phyloP scores from a whole-genome alignment of 768 basidiomycete species.

The Collybia mongolica region DNA sequence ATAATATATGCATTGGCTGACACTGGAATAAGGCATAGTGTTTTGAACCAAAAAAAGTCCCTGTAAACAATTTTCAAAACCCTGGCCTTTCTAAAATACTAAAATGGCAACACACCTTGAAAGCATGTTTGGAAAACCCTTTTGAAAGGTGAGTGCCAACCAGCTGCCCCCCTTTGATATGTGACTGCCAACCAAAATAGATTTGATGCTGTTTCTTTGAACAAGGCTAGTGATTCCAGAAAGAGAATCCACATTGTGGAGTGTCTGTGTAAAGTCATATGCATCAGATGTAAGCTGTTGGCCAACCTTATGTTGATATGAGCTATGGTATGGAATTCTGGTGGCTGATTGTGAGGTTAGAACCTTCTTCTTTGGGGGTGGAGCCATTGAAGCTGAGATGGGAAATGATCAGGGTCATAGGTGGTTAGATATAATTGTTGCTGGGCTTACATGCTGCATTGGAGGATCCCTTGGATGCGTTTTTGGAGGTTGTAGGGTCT shows the following conservation, averaged over 20 bases:
- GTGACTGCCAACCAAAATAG: constrained; percentile 1
- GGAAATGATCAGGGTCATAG: too few relatives aligned
- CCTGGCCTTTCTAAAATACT: too few relatives aligned
- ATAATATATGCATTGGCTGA: not conserved
- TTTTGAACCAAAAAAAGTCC: not conserved
- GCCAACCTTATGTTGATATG: too few relatives aligned
- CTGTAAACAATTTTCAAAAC: too few relatives aligned
- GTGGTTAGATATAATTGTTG: too few relatives aligned
- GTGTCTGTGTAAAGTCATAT: not conserved
- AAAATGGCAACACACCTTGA: not conserved
- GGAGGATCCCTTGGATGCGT: too few relatives aligned
- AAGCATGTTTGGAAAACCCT: not conserved
- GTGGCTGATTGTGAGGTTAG: too few relatives aligned
- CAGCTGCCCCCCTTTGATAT: not conserved
- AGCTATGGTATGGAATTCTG: too few relatives aligned
- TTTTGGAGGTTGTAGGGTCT: too few relatives aligned
- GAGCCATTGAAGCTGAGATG: too few relatives aligned
- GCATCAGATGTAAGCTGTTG: not conserved
- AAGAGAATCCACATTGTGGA: not conserved
- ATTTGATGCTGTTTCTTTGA: not conserved
- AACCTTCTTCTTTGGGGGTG: too few relatives aligned
- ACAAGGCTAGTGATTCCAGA: not conserved
- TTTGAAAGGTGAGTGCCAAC: not conserved
- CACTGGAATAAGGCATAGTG: not conserved
- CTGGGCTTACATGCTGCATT: too few relatives aligned